A percentile compares a stretch with the other conserved stretches of the same genome.
These are phyloP conservation scores for Ploettnerulaceae sp. DNA, from an alignment of 2,329 filamentous ascomycete genomes.

Conservation along the genomic window DNA sequence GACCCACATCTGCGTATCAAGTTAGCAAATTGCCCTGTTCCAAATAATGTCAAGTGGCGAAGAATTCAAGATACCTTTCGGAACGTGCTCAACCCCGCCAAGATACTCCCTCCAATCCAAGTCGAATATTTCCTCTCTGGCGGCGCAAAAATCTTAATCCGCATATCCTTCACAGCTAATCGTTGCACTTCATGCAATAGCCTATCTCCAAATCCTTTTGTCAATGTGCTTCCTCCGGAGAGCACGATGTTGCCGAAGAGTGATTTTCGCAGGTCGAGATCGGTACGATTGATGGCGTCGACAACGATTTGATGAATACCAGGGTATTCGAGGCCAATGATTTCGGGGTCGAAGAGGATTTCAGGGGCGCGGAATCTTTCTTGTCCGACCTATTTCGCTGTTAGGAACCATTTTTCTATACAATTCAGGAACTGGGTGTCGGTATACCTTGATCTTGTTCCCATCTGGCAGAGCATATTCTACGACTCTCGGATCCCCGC, in stretches of 20 bases:
- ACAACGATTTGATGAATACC: constrained; percentile 98
- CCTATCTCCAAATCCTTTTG: constrained; percentile 93
- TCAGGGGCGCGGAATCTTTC: constrained; percentile 95
- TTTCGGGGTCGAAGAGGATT: constrained; percentile 94
- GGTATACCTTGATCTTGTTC: constrained; percentile 76
- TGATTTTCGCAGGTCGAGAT: constrained; percentile 90
- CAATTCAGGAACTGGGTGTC: background rate
- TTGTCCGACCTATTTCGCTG: constrained; percentile 63
- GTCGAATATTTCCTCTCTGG: constrained; percentile 98
- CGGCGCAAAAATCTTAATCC: constrained; percentile 98
- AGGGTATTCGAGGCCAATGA: constrained; percentile 94
- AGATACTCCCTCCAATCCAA: constrained; percentile 97
- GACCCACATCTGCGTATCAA: constrained; percentile 84
- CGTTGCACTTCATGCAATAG: constrained; percentile 87
- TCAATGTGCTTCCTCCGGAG: constrained; percentile 91
- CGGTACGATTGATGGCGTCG: constrained; percentile 89
- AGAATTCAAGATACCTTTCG: constrained; percentile 66
- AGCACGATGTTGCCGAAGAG: constrained; percentile 96
- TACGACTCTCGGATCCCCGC: constrained; percentile 69
- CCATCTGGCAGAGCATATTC: constrained; percentile 92
- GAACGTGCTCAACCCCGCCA: constrained; percentile 95
- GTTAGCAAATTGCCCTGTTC: too few species aligned
- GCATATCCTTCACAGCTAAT: constrained; percentile 96
- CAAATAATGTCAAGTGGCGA: too few species aligned
- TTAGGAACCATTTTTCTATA: constrained; percentile 14